Conservation (phyloP, 306 rosid species). For the Trichosanthes truncata region DNA sequence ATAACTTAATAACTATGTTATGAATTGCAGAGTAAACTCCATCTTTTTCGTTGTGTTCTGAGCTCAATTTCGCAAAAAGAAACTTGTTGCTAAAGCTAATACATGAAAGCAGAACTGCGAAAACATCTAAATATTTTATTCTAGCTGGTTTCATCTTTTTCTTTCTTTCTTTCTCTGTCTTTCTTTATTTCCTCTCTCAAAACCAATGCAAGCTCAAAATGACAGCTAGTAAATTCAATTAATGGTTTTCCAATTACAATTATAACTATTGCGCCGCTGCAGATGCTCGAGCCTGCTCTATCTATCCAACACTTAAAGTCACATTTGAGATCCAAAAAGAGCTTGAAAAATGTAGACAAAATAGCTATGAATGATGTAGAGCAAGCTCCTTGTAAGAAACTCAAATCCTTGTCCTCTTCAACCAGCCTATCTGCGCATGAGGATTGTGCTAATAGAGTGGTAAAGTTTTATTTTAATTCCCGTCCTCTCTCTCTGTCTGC, state of each 20-base stretch:
- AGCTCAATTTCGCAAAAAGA: background rate
- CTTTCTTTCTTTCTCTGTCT: conserved; percentile 1
- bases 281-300: conserved; percentile 65
- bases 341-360: conserved; percentile 21
- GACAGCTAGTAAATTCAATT: background rate
- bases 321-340: conserved; percentile 31
- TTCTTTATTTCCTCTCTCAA: background rate
- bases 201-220: background rate
- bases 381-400: conserved; percentile 32
- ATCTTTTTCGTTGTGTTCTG: background rate
- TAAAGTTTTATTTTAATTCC: background rate
- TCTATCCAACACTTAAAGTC: conserved; percentile 27
- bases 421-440: conserved; percentile 16
- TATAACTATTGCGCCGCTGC: conserved; percentile 8
- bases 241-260: background rate
- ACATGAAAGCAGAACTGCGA: background rate
- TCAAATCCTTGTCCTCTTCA: conserved; percentile 31
- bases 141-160: background rate
- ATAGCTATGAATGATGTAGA: conserved; percentile 19
- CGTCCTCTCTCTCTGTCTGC: background rate
- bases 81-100: background rate
- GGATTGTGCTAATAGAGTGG: conserved; percentile 21
- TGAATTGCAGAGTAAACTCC: background rate
- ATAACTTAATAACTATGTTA: background rate
- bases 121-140: background rate